Evolutionary conservation across 108 stramenopile genomes (phyloP).

Genomic region (Cyclotella atomus): DNA sequence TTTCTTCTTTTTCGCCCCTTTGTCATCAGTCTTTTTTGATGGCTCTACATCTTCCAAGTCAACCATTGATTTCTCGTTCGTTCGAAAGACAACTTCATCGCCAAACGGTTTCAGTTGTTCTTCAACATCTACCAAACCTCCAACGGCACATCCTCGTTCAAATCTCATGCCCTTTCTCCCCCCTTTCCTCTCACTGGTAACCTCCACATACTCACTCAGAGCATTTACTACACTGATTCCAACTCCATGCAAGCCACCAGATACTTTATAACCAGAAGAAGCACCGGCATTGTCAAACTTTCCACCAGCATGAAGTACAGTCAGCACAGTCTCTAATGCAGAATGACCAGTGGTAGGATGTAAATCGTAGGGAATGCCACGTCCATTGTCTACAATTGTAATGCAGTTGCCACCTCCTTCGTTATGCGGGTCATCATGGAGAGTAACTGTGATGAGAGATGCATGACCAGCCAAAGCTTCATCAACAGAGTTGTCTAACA

Average conservation of each 20-base stretch:
- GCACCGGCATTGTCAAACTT: constrained; percentile 93
- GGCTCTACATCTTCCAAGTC: constrained; percentile 27
- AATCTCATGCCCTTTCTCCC: constrained; percentile 71
- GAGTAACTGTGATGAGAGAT: constrained; percentile 66
- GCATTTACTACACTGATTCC: constrained; percentile 98
- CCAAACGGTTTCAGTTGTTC: constrained; percentile 25
- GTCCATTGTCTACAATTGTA: constrained; percentile 89
- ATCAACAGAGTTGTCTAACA: constrained; percentile 95
- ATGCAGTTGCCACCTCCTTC: constrained; percentile 45
- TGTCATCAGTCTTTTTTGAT: constrained; percentile 2
- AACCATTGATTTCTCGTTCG: constrained; percentile 8
- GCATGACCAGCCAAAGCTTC: constrained; percentile 95
- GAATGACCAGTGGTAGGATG: constrained; percentile 77
- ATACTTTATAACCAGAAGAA: constrained; percentile 89
- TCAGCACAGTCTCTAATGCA: constrained; percentile 94
- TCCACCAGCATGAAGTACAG: constrained; percentile 96
- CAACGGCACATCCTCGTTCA: constrained; percentile 69
- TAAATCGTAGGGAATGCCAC: constrained; percentile 94
- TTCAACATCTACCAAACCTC: constrained; percentile 49
- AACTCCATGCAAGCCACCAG: constrained; percentile 95
- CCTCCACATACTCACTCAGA: constrained; percentile 79
- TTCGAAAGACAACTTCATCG: constrained; percentile 31
- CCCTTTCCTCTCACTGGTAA: constrained; percentile 19
- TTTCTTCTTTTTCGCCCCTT: not conserved
- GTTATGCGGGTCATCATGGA: constrained; percentile 60